phyloP scores from a whole-genome alignment of 768 basidiomycete genomes.

The Pisolithus orientalis region DNA sequence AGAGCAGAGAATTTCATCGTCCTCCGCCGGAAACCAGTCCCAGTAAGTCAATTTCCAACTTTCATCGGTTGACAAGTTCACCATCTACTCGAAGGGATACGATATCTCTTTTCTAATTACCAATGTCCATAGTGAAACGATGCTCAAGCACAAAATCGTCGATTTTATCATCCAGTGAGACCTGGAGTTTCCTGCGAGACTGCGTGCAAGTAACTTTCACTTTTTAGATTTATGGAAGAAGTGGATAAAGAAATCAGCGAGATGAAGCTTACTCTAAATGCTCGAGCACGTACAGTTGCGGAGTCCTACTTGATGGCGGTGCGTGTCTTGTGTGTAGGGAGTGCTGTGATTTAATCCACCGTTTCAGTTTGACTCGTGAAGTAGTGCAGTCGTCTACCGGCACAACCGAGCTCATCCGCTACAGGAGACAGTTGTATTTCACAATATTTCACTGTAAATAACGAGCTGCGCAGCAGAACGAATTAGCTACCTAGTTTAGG shows the following conservation, averaged over 20 bases:
- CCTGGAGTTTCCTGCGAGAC: slow-evolving; percentile 5
- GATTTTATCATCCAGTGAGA: slow-evolving; percentile 98
- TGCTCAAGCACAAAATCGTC: slow-evolving; percentile 99
- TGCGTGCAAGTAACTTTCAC: not conserved
- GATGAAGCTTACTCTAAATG: slow-evolving; percentile 96
- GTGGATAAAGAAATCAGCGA: slow-evolving; percentile 99
- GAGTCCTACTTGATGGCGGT: slow-evolving; percentile 94
- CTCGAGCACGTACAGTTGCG: slow-evolving; percentile 92
- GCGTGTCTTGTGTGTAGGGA: slow-evolving; percentile 25
- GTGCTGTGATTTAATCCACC: not conserved
- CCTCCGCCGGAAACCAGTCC: slow-evolving; percentile 88
- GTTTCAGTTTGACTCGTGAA: not conserved
- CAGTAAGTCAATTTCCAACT: slow-evolving; percentile 41
- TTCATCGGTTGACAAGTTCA: slow-evolving; percentile 1
- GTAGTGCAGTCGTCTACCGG: too few relatives aligned
- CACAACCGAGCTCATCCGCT: too few relatives aligned
- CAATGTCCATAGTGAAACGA: slow-evolving; percentile 93
- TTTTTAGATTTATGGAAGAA: slow-evolving; percentile 89
- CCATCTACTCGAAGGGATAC: slow-evolving; percentile 64
- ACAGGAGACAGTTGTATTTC: too few relatives aligned
- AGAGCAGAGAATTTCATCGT: slow-evolving; percentile 97
- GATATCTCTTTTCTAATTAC: slow-evolving; percentile 99
- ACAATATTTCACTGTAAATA: too few relatives aligned
- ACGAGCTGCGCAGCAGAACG: too few relatives aligned
- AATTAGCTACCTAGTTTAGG: too few relatives aligned